These are phyloP conservation scores for Pedinophyceae sp. DNA, from an alignment of 139 green algal genomes.

Conservation along the genomic window DNA sequence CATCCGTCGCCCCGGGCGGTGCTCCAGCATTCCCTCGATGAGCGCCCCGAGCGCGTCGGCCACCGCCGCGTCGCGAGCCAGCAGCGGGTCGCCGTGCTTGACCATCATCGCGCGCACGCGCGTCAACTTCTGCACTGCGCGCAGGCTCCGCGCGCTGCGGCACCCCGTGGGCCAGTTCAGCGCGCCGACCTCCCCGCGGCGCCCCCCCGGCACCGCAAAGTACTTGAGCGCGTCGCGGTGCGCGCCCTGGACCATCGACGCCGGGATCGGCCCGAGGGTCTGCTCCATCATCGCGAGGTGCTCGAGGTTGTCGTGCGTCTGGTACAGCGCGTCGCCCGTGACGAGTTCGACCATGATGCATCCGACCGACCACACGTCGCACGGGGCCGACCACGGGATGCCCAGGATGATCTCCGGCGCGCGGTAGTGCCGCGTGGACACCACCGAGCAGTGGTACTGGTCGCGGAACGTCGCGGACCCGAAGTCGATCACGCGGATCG, in stretches of 20 bases:
- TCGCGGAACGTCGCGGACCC: constrained; percentile 86
- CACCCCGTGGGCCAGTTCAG: constrained; percentile 65
- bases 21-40: background rate
- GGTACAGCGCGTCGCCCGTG: constrained; percentile 35
- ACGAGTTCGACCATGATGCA: constrained; percentile 95
- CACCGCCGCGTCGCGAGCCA: background rate
- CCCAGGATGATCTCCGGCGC: constrained; percentile 93
- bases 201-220: background rate
- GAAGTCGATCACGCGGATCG: constrained; percentile 91
- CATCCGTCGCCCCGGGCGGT: constrained; percentile 18
- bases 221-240: constrained; percentile 1
- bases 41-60: background rate
- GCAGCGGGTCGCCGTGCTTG: background rate
- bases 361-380: constrained; percentile 87
- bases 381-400: constrained; percentile 77
- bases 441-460: constrained; percentile 67
- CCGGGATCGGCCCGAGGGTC: constrained; percentile 60
- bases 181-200: background rate
- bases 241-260: constrained; percentile 12
- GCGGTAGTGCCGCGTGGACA: constrained; percentile 89
- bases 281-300: constrained; percentile 97
- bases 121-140: constrained; percentile 41
- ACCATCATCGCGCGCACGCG: background rate
- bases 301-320: constrained; percentile 97
- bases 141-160: constrained; percentile 44